Base-by-base conservation (phyloP, 208 protist species). In the Strigomonas oncopelti region DNA sequence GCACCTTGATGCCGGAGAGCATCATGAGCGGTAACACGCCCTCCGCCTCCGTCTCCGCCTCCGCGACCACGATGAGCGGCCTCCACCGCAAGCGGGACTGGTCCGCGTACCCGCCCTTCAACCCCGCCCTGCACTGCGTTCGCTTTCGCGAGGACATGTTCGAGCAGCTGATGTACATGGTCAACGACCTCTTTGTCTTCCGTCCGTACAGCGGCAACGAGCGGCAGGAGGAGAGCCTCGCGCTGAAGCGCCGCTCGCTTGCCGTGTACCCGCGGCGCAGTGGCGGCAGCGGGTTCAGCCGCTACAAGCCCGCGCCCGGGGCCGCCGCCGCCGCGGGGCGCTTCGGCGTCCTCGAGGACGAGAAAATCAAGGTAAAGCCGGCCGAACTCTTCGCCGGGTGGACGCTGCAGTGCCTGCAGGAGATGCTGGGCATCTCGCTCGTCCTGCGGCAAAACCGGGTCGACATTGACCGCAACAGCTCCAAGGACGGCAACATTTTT, bases 391-490 rank as follows among this genome's bases (percentile, higher is more conserved):
- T 69, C 52, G 75, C 80, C 0, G 80, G 72, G n/a, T 85, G 75
- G 74, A 74, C 80, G 57, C 69, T 79, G 64, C 80, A 85, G 66
- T 81, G 75, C 45, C 61, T 85, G 54, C 72, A 79, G 56, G 72
- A 85, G 56, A 76, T 81, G 66, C 64, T 85, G 13, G 69, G 60
- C 14, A 51, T 85, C 31, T 69, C 80, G 3, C 60, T 85, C 0
- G 71, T 77, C 57, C 46, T 81, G 45, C 69, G 69, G 25, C 57
- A 69, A 13, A 74, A 60, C 55, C 22, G 76, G 38, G 63, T 79
- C n/a, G 72, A 76, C 27, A 65, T 79, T 5, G 66, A 77, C 46
- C 66, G 61, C 61, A 5, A 42, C 24, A 32, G 32, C 16, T 7
- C 62, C 13, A 59, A 48, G 9, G 27, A 16, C 28, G 29, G 20